Evolutionary conservation across 1,139 yeast species (phyloP), one percentile per base, ranked within the genome.

Genomic region (Nematodospora anomalae): DNA sequence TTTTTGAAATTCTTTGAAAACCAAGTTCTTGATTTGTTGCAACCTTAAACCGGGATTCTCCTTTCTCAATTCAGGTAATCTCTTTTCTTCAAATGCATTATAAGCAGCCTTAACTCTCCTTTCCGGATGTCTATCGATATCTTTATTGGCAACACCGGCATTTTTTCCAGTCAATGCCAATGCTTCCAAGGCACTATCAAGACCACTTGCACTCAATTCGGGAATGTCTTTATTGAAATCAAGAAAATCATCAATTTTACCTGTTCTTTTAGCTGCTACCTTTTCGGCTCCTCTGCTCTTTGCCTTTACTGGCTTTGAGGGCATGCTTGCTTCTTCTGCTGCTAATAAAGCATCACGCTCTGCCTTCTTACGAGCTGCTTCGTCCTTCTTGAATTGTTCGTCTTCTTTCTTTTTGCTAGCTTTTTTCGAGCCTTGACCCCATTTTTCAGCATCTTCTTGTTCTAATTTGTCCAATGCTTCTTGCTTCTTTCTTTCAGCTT

Each of bases 61-160:
- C 53, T 78, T 71, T 61, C 83, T 80, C 41, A 83, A 47, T 53
- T 83, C 88, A 6, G 95, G 94, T 35, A 83, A 58, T 52, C 94
- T 74, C 41, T 71, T 67, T 45, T 82, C 92, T 53, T 86, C 89
- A 51, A 62, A 86, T 0, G 86, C 89, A 9, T 77, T 72, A 44
- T 71, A 71, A 0, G 95, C 95, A 12, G 94, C 89, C 67, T 86
- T 87, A 60, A 82, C 85, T 57, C 96, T 76, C 61, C 95, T 76
- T 65, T 86, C 96, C 7, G 96, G 95, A 51, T 86, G 96, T 58
- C 88, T 80, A 47, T 86, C 96, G 39, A 86, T 67, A 40, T 80
- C 87, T 53, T 80, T 83, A 45, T 71, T 67, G 28, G 64, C 60
- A 28, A 79, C 74, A 35, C 80, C 83, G 29, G 74, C 79, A 34